Percentiles rank a stretch among this genome's conserved stretches.
phyloP scores from a whole-genome alignment of 495 filamentous ascomycete species.

The Tetracladium setigerum region DNA sequence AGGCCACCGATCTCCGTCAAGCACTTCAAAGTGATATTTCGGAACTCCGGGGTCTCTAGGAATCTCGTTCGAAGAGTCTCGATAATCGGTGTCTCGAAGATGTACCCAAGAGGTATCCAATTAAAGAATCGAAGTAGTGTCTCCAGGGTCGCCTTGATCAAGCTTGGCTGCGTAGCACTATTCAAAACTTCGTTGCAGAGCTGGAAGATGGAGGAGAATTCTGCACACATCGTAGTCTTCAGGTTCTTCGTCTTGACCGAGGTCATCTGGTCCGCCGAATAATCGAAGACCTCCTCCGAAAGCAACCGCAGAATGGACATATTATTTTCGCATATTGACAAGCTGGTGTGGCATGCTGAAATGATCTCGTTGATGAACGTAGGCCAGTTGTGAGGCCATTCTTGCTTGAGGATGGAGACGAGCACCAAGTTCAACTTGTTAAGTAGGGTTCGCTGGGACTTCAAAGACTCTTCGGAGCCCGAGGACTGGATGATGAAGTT shows the following conservation, averaged over 20 bases:
- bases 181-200: constrained; percentile 89
- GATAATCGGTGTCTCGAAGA: constrained; percentile 96
- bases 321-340: constrained; percentile 99
- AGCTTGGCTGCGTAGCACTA: constrained; percentile 76
- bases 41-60: constrained; percentile 83
- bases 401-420: constrained; percentile 95
- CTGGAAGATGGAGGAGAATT: constrained; percentile 96
- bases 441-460: constrained; percentile 72
- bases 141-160: constrained; percentile 90
- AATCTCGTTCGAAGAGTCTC: constrained; percentile 88
- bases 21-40: constrained; percentile 93
- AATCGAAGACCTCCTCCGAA: constrained; percentile 98
- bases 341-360: constrained; percentile 83
- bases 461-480: constrained; percentile 75
- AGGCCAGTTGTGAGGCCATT: constrained; percentile 99
- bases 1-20: constrained; percentile 95
- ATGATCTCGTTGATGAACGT: constrained; percentile 99
- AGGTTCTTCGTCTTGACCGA: constrained; percentile 90
- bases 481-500: constrained; percentile 94
- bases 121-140: constrained; percentile 94
- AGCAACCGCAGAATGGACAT: constrained; percentile 95
- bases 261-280: constrained; percentile 97
- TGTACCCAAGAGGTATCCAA: constrained; percentile 97
- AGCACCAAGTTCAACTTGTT: constrained; percentile 98
- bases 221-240: constrained; percentile 95